Evolutionary conservation across 169 alveolate genomes (phyloP).

Genomic region (Miamiensis avidus): DNA sequence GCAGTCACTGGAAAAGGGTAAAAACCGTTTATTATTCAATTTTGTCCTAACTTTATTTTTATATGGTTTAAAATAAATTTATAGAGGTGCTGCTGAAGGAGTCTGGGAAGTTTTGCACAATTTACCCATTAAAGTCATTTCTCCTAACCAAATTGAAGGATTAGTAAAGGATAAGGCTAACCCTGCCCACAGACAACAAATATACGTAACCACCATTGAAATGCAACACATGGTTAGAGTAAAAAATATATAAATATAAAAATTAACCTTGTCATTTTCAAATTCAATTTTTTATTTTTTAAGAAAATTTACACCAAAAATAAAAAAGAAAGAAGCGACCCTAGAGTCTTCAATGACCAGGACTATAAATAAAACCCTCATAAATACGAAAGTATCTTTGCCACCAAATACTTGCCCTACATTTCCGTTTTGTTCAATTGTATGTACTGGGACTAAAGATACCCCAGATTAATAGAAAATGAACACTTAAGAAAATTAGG

Average conservation of each 20-base stretch:
- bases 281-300: no score
- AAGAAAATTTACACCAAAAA: conserved; percentile 34
- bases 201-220: conserved; percentile 51
- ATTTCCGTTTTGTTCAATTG: conserved; percentile 57
- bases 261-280: no score
- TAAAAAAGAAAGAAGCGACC: not conserved
- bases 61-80: no score
- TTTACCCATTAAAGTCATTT: conserved; percentile 63
- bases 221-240: conserved; percentile 45
- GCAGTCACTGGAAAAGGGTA: conserved; percentile 71
- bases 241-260: no score
- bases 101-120: conserved; percentile 61
- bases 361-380: conserved; percentile 68
- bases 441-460: conserved; percentile 71
- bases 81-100: conserved; percentile 71
- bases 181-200: conserved; percentile 28
- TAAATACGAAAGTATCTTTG: conserved; percentile 55
- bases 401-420: conserved; percentile 52
- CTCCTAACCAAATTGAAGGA: conserved; percentile 54
- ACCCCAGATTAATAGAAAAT: conserved; percentile 59
- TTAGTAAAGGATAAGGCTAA: conserved; percentile 39
- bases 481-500: conserved; percentile 43
- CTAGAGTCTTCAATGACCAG: conserved; percentile 35
- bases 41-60: no score
- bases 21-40: no score